Evolutionary conservation across 306 rosid species (phyloP).

Genomic region (Comarum palustre): DNA sequence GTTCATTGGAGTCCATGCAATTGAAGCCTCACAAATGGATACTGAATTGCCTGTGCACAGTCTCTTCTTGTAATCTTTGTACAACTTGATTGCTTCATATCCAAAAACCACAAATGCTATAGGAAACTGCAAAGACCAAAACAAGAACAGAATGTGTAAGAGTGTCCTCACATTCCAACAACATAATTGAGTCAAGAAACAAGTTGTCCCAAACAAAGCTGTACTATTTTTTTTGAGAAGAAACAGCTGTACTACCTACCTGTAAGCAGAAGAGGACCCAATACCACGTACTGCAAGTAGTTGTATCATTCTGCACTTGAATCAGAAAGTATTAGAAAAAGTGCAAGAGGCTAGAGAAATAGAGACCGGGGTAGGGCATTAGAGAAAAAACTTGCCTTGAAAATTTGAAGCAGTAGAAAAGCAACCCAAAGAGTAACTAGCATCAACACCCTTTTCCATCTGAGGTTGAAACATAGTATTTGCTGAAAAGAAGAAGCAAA

Average conservation of each 20-base stretch:
- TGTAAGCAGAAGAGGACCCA: conserved; percentile 78
- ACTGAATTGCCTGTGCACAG: conserved; percentile 51
- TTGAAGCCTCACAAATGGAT: conserved; percentile 79
- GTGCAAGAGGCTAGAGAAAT: background rate
- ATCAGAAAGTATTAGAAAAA: background rate
- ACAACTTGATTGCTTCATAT: conserved; percentile 67
- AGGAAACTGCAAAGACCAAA: conserved; percentile 56
- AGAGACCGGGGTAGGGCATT: background rate
- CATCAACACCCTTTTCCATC: conserved; percentile 57
- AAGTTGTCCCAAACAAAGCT: conserved; percentile 16
- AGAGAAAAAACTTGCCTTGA: conserved; percentile 51
- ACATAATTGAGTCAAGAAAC: background rate
- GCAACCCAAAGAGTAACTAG: conserved; percentile 52
- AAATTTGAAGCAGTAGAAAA: conserved; percentile 67
- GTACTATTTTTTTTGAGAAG: too few relatives aligned
- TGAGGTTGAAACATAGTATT: conserved; percentile 58
- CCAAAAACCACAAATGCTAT: conserved; percentile 62
- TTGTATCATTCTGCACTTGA: conserved; percentile 53
- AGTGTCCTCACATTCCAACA: background rate
- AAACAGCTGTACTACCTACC: conserved; percentile 35
- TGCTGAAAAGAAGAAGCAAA: conserved; percentile 36
- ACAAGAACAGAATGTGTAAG: background rate
- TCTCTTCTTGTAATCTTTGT: conserved; percentile 61
- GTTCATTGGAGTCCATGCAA: conserved; percentile 60
- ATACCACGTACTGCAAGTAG: conserved; percentile 61